Base-by-base conservation (phyloP, 768 basidiomycete genomes). In the Gelatoporia subvermispora region DNA sequence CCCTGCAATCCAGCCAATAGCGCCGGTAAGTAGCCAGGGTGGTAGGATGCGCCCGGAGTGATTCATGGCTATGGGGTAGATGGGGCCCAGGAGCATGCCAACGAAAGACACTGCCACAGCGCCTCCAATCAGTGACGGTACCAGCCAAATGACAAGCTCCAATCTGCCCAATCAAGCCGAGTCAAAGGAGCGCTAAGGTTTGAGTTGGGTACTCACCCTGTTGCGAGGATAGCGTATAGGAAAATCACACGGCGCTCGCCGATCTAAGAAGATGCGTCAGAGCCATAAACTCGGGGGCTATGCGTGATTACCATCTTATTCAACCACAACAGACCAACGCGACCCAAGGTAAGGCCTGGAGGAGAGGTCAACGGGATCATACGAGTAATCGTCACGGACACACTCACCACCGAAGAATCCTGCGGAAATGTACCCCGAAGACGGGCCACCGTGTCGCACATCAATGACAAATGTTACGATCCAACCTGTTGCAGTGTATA, bases 81-180 rank as follows among this genome's bases (percentile, higher is more conserved):
- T 65, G n/a, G 75, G 76, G 0, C 76, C 78, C 20, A 80, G 64
- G 35, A 76, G 56, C 15, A 81, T 45, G 40, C 84, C 84, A 35
- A 82, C 66, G 35, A 85, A 62, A 2, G 79, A 67, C 41, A 78
- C 73, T 10, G 75, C 70, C 4, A 84, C 66, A 0, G 78, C 82
- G 36, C 72, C 72, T 17, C 73, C 77, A 22, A 81, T 63, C 38
- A 85, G 62, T 4, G 70, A 72, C 1, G 77, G 76, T 0, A 77
- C 76, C 3, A 77, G 65, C 83, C 84, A 85, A 8, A 84, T 65
- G 28, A 77, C 61, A 31, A 84, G 57, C 53, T 83, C 75, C 23
- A 84, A 65, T 13, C 73, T 79, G 50, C 11, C 11, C 8, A 17
- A 2, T 13, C 15, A 1, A 15, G 37, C 15, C 8, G 16, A 22